Base-by-base conservation (phyloP, 2,329 filamentous ascomycete genomes). In the Apiospora pterosperma region DNA sequence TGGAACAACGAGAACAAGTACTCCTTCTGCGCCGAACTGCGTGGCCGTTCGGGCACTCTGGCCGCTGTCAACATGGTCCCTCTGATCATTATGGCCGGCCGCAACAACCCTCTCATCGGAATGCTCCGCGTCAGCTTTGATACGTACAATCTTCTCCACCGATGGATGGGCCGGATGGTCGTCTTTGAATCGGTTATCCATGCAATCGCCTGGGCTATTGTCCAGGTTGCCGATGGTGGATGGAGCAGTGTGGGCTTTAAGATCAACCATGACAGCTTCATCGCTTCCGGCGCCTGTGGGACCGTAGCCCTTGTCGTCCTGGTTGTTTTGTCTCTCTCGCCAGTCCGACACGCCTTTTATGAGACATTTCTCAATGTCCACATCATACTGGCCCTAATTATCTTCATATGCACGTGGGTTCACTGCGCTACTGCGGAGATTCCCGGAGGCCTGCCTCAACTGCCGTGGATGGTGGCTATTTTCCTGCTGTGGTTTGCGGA, bases 341-440 rank as follows among this genome's bases (percentile, higher is more conserved):
- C 93, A 0, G 75, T 99, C 62, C 90, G 96, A 67, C 95, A 97
- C 77, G 93, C 94, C 42, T 97, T 97, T 76, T 99, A 99, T 80
- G 96, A 99, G 80, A 96, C 93, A 1, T 99, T 99, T 80, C 85
- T 98, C 71, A 92, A 92, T 75, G 79, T 90, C 36, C 96, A 98
- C 79, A 93, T 97, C 70, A 76, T 92, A 41, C 80, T 97, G 61
- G 93, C 90, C 42, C 77, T 90, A 39, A 74, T 92, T 63, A 81
- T 83, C 59, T 85, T 97, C 61, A 82, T 86, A 64, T 90, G 89
- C 72, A 88, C 94, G 10, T 96, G 90, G 85, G 81, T 94, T 41
- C 96, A 98, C 80, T 88, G 92, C 71, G 82, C 87, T 55, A 81
- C 91, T 11, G 86, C 92, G 34, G 77, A 82, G 4, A 80, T 93